Evolutionary conservation across 2,329 filamentous ascomycete genomes (phyloP), one percentile per base, ranked within the genome.

Genomic region (Talaromyces rugulosus): DNA sequence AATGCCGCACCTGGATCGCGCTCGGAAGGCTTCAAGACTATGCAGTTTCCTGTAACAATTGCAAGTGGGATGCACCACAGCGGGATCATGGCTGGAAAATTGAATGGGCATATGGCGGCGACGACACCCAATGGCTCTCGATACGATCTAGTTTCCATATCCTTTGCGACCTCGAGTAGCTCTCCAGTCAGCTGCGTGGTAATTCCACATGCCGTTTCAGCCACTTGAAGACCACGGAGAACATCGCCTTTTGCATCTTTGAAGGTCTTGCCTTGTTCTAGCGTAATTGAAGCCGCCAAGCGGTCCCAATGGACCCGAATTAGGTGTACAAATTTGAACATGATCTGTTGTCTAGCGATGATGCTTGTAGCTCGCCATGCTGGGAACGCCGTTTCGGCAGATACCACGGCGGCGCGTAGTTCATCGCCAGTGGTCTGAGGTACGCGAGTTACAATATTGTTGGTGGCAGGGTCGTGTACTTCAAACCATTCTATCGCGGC

Each of bases 181-280:
- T 88, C 85, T 47, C 86, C 86, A 12, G 83, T 83, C 71, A 88
- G 78, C 73, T 88, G 86, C 1, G 84, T 87, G 1, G 86, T 87
- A 71, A 89, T 88, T 50, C 85, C 86, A 68, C 86, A 88, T 40
- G 86, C 84, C 6, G 85, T 87, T 77, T 89, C 86, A 5, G 85
- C 86, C 42, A 88, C 86, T 88, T 56, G 86, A 65, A 88, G 75
- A 64, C 86, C 86, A 70, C 86, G 82, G 42, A 88, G 81, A 55
- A 88, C 86, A 75, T 88, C 86, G 62, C 86, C 86, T 71, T 78
- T 82, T 14, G 86, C 86, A 74, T 89, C 86, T 36, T 84, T 84
- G 72, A 88, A 85, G 1, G 86, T 88, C 80, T 89, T 89, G 68
- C 86, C 86, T 75, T 88, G 86, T 77, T 89, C 86, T 27, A 88